A percentile compares a stretch with the other conserved stretches of the same genome.
These are phyloP conservation scores for Thalassiosira sp. DNA, from an alignment of 352 stramenopile species.

Conservation along the genomic window DNA sequence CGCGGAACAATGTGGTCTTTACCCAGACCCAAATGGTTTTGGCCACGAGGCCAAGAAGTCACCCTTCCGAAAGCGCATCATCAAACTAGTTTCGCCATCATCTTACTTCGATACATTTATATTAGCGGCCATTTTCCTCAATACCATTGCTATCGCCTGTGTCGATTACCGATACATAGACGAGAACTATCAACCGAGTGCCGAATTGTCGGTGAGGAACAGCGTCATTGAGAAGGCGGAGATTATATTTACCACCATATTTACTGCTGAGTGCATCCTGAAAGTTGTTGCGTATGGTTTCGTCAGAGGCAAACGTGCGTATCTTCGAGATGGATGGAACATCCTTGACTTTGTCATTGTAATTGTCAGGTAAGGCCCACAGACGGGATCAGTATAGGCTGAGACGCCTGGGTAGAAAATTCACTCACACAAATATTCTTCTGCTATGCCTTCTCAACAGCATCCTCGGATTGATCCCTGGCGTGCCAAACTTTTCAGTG, in stretches of 20 bases:
- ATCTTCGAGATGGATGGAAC: slow-evolving; percentile 63
- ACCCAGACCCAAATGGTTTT: background rate
- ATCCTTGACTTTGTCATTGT: slow-evolving; percentile 52
- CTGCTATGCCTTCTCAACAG: slow-evolving; percentile 4
- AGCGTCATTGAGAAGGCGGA: slow-evolving; percentile 48
- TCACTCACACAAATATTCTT: background rate
- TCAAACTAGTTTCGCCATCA: slow-evolving; percentile 31
- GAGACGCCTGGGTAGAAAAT: background rate
- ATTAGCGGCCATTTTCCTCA: slow-evolving; percentile 52
- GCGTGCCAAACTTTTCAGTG: slow-evolving; percentile 43
- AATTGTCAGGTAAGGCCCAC: slow-evolving; percentile 23
- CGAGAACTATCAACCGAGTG: slow-evolving; percentile 42
- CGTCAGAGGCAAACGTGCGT: slow-evolving; percentile 33
- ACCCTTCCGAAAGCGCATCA: slow-evolving; percentile 14
- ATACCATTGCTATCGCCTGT: slow-evolving; percentile 51
- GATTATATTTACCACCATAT: slow-evolving; percentile 54
- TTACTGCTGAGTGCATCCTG: slow-evolving; percentile 53
- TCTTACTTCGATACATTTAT: slow-evolving; percentile 61
- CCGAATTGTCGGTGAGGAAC: slow-evolving; percentile 46
- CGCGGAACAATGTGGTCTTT: background rate
- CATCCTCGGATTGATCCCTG: slow-evolving; percentile 44
- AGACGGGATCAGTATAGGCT: background rate
- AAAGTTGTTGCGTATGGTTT: slow-evolving; percentile 60
- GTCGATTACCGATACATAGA: slow-evolving; percentile 54
- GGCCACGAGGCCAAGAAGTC: slow-evolving; percentile 5